Evolutionary conservation across 495 filamentous ascomycete genomes (phyloP), one percentile per base, ranked within the genome.

Genomic region (Lindgomyces ingoldianus): DNA sequence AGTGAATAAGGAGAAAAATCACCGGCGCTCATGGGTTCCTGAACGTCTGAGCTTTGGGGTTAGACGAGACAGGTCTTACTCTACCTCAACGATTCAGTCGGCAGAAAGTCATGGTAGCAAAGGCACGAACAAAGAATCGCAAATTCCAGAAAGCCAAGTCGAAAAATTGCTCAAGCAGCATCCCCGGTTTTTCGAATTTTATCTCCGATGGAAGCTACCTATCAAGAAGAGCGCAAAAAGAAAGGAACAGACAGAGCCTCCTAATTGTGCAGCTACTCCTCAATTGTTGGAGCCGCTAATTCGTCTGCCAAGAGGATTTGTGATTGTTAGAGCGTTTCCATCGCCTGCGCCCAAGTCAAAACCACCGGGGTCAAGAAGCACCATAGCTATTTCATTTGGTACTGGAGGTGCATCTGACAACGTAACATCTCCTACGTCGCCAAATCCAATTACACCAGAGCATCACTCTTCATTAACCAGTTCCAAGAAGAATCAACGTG

Each of bases 221-320:
- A 12, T 24, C 30, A 29, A 44, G 12, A 47, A 18, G 44, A 47
- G n/a, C 24, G 29, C 11, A 1, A 55, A 46, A 46, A 18, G 42
- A 30, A 46, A 50, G n/a, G 47, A 50, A 16, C 4, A 51, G 19
- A 18, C 1, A 25, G 1, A 11, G 2, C 16, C 47, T 14, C 21
- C 25, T n/a, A 48, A 22, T 36, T 24, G 9, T 11, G 16, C 30
- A 21, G 3, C 39, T 16, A 21, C 24, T 45, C 18, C 39, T 42
- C 21, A 63, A 11, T 1, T 26, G n/a, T 33, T 49, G 4, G 25
- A 19, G 12, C 49, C 50, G 3, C 46, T 66, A 9, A 36, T 61
- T 1, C 57, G 50, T 9, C 44, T 61, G 21, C 57, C 64, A 1
- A 50, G 42, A 9, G 49, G 57, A 3, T 44, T 62, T 10, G 51